These are phyloP conservation scores for Ceratobasidium sp. DNA, from an alignment of 1,284 basidiomycete genomes.

Conservation along the genomic window DNA sequence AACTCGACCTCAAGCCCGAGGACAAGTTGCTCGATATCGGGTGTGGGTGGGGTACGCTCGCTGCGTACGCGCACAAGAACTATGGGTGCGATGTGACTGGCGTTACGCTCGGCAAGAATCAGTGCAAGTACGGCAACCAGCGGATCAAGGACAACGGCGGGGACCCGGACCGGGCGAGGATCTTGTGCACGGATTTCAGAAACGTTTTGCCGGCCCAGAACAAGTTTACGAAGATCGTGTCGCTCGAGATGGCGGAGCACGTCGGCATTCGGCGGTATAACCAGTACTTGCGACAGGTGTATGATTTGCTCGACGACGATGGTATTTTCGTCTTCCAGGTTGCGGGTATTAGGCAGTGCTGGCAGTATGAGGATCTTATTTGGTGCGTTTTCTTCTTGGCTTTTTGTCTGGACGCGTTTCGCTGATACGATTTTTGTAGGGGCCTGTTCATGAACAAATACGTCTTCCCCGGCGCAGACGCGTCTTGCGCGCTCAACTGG, in stretches of 20 bases:
- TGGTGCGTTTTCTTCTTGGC: slow-evolving; percentile 64
- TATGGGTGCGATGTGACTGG: slow-evolving; percentile 95
- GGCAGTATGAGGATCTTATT: slow-evolving; percentile 98
- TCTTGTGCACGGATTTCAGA: slow-evolving; percentile 95
- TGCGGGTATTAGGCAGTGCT: slow-evolving; percentile 88
- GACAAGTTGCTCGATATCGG: slow-evolving; percentile 82
- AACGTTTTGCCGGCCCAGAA: slow-evolving; percentile 87
- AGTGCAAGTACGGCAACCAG: slow-evolving; percentile 92
- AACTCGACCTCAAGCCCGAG: slow-evolving; percentile 86
- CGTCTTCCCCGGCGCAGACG: slow-evolving; percentile 98
- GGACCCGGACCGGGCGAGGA: slow-evolving; percentile 81
- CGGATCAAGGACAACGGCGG: slow-evolving; percentile 88
- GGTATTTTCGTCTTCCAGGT: slow-evolving; percentile 97
- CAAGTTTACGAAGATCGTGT: slow-evolving; percentile 94
- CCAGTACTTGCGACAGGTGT: slow-evolving; percentile 90
- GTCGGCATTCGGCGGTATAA: slow-evolving; percentile 96
- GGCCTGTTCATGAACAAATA: slow-evolving; percentile 97
- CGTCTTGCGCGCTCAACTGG: slow-evolving; percentile 95
- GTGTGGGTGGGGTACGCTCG: slow-evolving; percentile 98
- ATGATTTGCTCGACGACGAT: slow-evolving; percentile 94
- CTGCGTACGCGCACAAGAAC: slow-evolving; percentile 96
- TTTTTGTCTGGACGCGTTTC: slow-evolving; percentile 11
- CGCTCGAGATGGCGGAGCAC: slow-evolving; percentile 99
- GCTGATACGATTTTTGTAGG: slow-evolving; percentile 59
- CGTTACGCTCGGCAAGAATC: slow-evolving; percentile 92